Conservation (phyloP, 108 stramenopile species). For the Cyclostephanos tholiformis region DNA sequence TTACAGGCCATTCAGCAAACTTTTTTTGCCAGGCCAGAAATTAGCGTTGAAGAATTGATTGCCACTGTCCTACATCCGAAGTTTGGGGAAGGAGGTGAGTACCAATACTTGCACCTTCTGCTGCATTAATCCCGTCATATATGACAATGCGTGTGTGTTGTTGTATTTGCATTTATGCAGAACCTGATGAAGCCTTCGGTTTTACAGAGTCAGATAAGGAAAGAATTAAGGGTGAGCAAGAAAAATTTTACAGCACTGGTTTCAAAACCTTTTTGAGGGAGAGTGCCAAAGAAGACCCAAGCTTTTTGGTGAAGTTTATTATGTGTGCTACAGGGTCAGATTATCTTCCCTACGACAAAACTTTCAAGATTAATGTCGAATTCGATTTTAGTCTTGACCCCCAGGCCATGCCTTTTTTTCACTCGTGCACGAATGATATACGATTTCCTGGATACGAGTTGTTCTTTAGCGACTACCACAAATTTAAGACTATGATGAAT, state of each 20-base stretch:
- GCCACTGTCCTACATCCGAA: not conserved
- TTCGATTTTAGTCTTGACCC: not conserved
- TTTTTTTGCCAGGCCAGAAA: not conserved
- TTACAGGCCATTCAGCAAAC: slow-evolving; percentile 19
- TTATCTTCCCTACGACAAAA: slow-evolving; percentile 5
- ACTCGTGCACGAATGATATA: not conserved
- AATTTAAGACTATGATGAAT: not conserved
- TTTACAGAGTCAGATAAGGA: not conserved
- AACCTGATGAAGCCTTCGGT: not conserved
- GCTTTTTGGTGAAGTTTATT: not conserved
- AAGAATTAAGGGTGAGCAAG: not conserved
- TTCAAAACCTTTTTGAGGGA: slow-evolving; percentile 5
- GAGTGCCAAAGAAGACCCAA: not conserved
- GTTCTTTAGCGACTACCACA: not conserved
- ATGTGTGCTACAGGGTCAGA: slow-evolving; percentile 4
- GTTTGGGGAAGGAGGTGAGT: slow-evolving; percentile 11
- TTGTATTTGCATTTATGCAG: not conserved
- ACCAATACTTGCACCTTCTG: not conserved
- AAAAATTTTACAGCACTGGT: slow-evolving; percentile 3
- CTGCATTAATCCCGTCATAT: not conserved
- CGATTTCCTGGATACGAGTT: not conserved
- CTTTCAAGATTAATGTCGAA: not conserved
- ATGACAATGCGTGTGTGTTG: not conserved
- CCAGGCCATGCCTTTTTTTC: not conserved
- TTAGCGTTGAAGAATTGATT: slow-evolving; percentile 3